Percentiles rank a stretch among this genome's conserved stretches.
phyloP scores from a whole-genome alignment of 108 stramenopile genomes.

The Cyclotella kingstonii region DNA sequence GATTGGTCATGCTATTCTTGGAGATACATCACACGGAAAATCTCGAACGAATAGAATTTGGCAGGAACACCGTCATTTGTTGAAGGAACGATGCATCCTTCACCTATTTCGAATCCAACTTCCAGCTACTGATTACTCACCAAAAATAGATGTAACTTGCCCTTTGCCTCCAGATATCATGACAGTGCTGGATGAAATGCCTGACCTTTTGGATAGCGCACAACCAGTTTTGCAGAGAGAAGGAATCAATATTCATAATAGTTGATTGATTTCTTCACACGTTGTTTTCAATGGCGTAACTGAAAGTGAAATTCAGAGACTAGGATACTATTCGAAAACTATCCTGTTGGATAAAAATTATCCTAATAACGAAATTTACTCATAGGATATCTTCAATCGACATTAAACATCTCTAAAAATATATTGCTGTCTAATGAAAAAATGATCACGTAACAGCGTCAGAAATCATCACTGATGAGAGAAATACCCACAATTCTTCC shows the following conservation, averaged over 20 bases:
- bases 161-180: constrained; percentile 34
- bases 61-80: constrained; percentile 31
- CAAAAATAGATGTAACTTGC: constrained; percentile 40
- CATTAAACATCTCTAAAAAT: no score
- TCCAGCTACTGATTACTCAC: constrained; percentile 38
- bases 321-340: no score
- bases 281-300: no score
- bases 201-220: constrained; percentile 24
- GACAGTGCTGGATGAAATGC: constrained; percentile 26
- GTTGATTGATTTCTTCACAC: no score
- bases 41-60: constrained; percentile 37
- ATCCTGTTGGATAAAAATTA: no score
- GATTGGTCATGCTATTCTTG: constrained; percentile 38
- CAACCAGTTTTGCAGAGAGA: constrained; percentile 12
- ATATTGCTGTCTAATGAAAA: no score
- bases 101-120: constrained; percentile 32
- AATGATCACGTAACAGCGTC: no score
- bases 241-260: constrained; percentile 6
- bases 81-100: constrained; percentile 38
- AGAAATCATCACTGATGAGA: no score
- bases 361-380: no score
- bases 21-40: constrained; percentile 30
- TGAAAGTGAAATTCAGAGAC: no score
- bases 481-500: no score
- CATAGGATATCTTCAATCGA: no score